Evolutionary conservation across 2,329 filamentous ascomycete species (phyloP).

Genomic region (Reticulascus tulasneorum): DNA sequence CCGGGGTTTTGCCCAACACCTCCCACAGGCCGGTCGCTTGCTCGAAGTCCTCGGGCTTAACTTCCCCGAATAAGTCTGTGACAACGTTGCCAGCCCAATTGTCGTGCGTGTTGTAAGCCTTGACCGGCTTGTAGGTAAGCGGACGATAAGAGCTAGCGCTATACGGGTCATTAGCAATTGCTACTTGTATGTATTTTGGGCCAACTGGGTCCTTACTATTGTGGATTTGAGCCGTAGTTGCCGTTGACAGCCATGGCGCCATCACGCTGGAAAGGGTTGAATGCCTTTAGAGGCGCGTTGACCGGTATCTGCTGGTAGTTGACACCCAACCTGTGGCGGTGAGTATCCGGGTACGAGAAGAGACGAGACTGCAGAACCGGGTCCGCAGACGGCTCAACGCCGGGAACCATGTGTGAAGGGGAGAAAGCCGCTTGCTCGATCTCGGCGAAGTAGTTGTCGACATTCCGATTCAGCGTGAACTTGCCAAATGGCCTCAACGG

Average conservation of each 20-base stretch:
- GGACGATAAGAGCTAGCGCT: conserved; percentile 45
- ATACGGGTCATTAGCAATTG: too few relatives aligned
- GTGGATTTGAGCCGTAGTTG: conserved; percentile 57
- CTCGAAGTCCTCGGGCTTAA: conserved; percentile 46
- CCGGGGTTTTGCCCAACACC: conserved; percentile 41
- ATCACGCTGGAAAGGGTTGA: conserved; percentile 70
- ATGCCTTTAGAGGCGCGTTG: conserved; percentile 51
- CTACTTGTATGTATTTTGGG: too few relatives aligned
- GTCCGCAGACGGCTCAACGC: conserved; percentile 59
- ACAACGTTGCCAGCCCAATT: conserved; percentile 43
- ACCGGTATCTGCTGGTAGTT: conserved; percentile 64
- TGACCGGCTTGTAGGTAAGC: conserved; percentile 38
- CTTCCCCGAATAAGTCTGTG: conserved; percentile 37
- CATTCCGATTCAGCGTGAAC: conserved; percentile 62
- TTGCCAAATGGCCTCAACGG: conserved; percentile 58
- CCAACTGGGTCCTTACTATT: too few relatives aligned
- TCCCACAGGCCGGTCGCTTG: conserved; percentile 46
- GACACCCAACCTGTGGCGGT: conserved; percentile 58
- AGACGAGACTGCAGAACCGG: conserved; percentile 57
- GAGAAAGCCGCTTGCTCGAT: conserved; percentile 66
- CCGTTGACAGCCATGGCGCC: conserved; percentile 66
- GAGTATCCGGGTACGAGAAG: conserved; percentile 60
- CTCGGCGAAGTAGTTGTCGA: conserved; percentile 65
- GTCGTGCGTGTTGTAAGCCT: conserved; percentile 39
- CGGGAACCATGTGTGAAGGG: conserved; percentile 60